Evolutionary conservation across 768 basidiomycete species (phyloP).

Genomic region (Lactifluus subvellereus): DNA sequence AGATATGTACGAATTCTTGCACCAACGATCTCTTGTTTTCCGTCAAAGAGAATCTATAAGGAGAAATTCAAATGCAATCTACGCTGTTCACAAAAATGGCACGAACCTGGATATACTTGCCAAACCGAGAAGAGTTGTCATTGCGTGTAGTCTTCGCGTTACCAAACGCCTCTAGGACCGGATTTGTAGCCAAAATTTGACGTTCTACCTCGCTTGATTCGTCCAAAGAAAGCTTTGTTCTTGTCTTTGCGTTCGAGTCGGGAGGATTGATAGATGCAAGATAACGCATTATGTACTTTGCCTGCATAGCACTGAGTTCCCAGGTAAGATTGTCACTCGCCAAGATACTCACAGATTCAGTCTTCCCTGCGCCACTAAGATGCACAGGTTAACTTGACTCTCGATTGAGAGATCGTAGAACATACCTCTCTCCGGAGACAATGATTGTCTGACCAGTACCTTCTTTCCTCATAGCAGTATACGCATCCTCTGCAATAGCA

Average conservation of each 20-base stretch:
- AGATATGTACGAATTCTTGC: slow-evolving; percentile 99
- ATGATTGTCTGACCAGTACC: slow-evolving; percentile 97
- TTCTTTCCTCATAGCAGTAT: slow-evolving; percentile 93
- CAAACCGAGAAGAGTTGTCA: slow-evolving; percentile 98
- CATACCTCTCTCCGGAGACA: slow-evolving; percentile 93
- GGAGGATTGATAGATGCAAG: slow-evolving; percentile 95
- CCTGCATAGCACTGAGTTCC: slow-evolving; percentile 38
- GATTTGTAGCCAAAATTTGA: slow-evolving; percentile 98
- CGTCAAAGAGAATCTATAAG: slow-evolving; percentile 92
- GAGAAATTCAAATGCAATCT: not conserved
- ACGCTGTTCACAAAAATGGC: slow-evolving; percentile 21
- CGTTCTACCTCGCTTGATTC: slow-evolving; percentile 93
- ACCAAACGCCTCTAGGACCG: slow-evolving; percentile 97
- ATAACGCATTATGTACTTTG: slow-evolving; percentile 99
- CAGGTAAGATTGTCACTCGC: not conserved
- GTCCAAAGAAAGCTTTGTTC: slow-evolving; percentile 68
- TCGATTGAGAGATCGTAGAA: slow-evolving; percentile 22
- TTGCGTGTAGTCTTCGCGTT: slow-evolving; percentile 99
- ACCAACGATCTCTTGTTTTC: slow-evolving; percentile 93
- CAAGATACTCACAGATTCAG: slow-evolving; percentile 72
- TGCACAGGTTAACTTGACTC: slow-evolving; percentile 10
- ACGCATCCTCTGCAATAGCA: slow-evolving; percentile 98
- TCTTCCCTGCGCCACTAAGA: slow-evolving; percentile 94
- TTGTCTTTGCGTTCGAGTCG: slow-evolving; percentile 51
- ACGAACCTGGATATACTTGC: slow-evolving; percentile 95